These are phyloP conservation scores for Clausena lansium DNA, from an alignment of 345 rosid species.

Conservation along the genomic window DNA sequence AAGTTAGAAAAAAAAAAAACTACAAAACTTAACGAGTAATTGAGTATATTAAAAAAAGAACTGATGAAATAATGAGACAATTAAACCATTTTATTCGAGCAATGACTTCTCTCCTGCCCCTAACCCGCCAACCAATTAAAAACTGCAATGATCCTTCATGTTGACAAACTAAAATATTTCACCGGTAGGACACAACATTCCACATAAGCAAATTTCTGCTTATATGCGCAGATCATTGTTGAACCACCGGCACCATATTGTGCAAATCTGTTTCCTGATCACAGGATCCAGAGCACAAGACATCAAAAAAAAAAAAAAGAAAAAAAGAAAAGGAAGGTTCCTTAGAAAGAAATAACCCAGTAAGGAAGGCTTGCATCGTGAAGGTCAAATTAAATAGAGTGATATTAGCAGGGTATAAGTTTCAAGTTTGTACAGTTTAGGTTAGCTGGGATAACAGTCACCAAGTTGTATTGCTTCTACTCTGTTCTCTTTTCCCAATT, in stretches of 20 bases:
- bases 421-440: too few relatives aligned
- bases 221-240: neutral
- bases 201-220: neutral
- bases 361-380: neutral
- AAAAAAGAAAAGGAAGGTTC: too few relatives aligned
- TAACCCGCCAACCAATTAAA: neutral
- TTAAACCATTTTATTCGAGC: neutral
- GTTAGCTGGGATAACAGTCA: neutral
- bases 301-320: neutral
- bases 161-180: neutral
- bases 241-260: neutral
- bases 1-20: neutral
- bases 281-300: neutral
- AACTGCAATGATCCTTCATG: neutral
- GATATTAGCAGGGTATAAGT: neutral
- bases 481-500: neutral
- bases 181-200: neutral
- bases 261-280: neutral
- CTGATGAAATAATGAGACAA: neutral
- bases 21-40: neutral
- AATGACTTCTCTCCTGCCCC: neutral
- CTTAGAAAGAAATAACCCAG: neutral
- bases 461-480: neutral
- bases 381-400: neutral
- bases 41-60: neutral